Percentiles rank a stretch among this genome's conserved stretches.
Conservation (phyloP, 1,284 basidiomycete species). For the Pseudozyma sp. region DNA sequence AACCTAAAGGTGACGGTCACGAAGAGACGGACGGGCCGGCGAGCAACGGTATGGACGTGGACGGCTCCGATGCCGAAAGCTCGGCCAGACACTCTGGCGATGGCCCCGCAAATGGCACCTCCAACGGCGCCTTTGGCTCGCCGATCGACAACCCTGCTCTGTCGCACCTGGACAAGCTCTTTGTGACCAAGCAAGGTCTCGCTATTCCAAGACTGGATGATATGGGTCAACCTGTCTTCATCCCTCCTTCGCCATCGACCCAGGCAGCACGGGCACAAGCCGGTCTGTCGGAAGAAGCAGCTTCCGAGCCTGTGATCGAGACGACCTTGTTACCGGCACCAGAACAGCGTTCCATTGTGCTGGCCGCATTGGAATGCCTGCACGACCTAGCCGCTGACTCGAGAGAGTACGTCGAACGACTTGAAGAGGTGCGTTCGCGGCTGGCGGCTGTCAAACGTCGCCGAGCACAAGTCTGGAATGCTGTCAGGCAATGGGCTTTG, state of each 20-base stretch:
- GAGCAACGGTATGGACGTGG: slow-evolving; percentile 42
- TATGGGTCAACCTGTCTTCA: slow-evolving; percentile 46
- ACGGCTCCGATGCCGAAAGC: slow-evolving; percentile 22
- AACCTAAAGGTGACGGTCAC: slow-evolving; percentile 30
- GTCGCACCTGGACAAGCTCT: slow-evolving; percentile 61
- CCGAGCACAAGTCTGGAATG: slow-evolving; percentile 71
- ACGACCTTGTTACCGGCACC: slow-evolving; percentile 51
- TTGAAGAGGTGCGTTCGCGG: slow-evolving; percentile 72
- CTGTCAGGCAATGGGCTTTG: slow-evolving; percentile 69
- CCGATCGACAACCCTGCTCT: slow-evolving; percentile 57
- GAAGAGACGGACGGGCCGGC: slow-evolving; percentile 11
- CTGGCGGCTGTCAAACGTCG: slow-evolving; percentile 71
- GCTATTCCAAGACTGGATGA: slow-evolving; percentile 51
- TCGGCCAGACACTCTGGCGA: slow-evolving; percentile 13
- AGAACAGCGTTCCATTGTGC: slow-evolving; percentile 64
- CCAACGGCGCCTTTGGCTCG: slow-evolving; percentile 32
- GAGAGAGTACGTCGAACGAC: slow-evolving; percentile 72
- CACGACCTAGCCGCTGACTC: slow-evolving; percentile 71
- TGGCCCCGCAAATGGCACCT: slow-evolving; percentile 7
- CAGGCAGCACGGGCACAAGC: slow-evolving; percentile 18
- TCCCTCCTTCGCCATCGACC: slow-evolving; percentile 28
- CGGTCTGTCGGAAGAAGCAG: slow-evolving; percentile 20
- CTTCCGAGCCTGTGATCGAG: slow-evolving; percentile 39
- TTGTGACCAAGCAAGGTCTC: slow-evolving; percentile 63
- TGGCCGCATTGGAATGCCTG: slow-evolving; percentile 60